Conservation (phyloP, 169 alveolate genomes). For the Cyclospora cayetanensis region DNA sequence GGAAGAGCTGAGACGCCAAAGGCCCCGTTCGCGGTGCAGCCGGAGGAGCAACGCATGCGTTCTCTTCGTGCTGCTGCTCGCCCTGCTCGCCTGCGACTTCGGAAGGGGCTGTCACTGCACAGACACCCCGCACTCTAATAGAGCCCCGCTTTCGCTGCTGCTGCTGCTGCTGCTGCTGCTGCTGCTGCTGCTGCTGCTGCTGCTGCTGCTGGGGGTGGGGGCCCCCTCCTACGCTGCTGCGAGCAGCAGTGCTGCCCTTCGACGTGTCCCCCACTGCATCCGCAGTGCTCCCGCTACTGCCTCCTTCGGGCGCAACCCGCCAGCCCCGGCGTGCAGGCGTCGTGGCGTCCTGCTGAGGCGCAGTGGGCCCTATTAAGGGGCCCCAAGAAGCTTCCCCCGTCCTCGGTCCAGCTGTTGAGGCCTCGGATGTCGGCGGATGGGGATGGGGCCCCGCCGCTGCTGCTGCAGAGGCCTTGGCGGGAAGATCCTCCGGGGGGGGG, state of each 20-base stretch:
- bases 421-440: neutral
- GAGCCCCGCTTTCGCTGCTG: neutral
- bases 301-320: conserved; percentile 4
- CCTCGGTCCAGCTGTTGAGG: neutral
- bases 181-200: conserved; percentile 33
- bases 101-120: neutral
- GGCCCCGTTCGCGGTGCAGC: neutral
- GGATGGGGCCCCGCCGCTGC: neutral
- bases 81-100: neutral
- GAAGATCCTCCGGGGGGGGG: neutral
- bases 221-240: too few relatives aligned
- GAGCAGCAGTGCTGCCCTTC: too few relatives aligned
- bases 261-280: too few relatives aligned
- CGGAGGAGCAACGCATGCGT: neutral
- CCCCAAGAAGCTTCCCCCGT: conserved; percentile 18
- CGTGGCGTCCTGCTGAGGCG: neutral
- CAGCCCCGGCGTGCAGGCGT: conserved; percentile 29
- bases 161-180: neutral
- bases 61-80: neutral
- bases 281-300: conserved; percentile 43
- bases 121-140: neutral
- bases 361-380: neutral
- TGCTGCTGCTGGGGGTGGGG: conserved; percentile 57
- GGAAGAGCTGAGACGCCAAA: neutral
- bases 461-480: neutral